Evolutionary conservation across 2,329 filamentous ascomycete genomes (phyloP).

Genomic region (Xylariaceae sp.): DNA sequence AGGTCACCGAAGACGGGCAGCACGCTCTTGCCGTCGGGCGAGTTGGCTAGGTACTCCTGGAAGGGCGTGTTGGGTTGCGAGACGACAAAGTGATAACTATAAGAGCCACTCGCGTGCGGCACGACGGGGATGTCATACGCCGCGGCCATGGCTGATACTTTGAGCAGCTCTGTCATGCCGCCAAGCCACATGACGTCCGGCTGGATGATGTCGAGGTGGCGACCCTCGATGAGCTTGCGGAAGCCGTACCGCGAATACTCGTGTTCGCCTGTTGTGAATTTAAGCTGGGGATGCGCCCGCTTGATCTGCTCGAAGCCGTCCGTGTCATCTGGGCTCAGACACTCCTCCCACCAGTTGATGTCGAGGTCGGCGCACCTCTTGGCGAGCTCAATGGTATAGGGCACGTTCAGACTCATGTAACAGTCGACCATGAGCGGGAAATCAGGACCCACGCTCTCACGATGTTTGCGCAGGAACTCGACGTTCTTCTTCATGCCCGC

Average conservation of each 20-base stretch:
- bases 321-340: slow-evolving; percentile 82
- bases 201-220: slow-evolving; percentile 90
- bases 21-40: slow-evolving; percentile 82
- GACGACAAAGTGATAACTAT: slow-evolving; percentile 94
- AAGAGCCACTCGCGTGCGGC: slow-evolving; percentile 88
- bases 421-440: slow-evolving; percentile 94
- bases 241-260: slow-evolving; percentile 94
- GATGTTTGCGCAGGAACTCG: slow-evolving; percentile 78
- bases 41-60: slow-evolving; percentile 94
- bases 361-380: slow-evolving; percentile 76
- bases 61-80: slow-evolving; percentile 91
- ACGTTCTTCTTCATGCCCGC: slow-evolving; percentile 82
- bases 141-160: slow-evolving; percentile 79
- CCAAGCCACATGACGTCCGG: slow-evolving; percentile 98
- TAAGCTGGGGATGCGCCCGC: slow-evolving; percentile 79
- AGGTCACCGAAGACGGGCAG: slow-evolving; percentile 88
- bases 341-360: slow-evolving; percentile 98
- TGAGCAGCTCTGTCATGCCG: slow-evolving; percentile 85
- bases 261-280: slow-evolving; percentile 94
- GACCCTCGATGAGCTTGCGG: slow-evolving; percentile 85
- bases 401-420: slow-evolving; percentile 92
- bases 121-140: slow-evolving; percentile 94
- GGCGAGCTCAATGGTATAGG: slow-evolving; percentile 87
- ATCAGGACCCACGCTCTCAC: slow-evolving; percentile 78
- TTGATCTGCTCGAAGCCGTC: slow-evolving; percentile 89